Conservation (phyloP, 495 filamentous ascomycete genomes). For the Annulohypoxylon stygium region DNA sequence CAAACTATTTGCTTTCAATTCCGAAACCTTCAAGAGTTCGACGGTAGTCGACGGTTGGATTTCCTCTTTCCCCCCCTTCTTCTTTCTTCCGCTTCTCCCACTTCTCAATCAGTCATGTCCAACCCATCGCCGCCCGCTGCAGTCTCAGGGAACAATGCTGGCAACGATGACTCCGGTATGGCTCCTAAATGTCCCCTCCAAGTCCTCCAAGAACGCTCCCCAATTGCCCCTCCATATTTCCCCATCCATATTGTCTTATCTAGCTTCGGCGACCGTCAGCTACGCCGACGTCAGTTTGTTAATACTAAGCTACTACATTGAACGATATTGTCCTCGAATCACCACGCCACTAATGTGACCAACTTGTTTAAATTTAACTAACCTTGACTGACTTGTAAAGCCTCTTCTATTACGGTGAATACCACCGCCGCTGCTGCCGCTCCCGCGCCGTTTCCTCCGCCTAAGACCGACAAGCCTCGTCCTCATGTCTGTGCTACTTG, state of each 20-base stretch:
- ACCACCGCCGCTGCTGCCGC: constrained; percentile 53
- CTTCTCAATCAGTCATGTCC: constrained; percentile 51
- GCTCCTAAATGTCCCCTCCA: constrained; percentile 22
- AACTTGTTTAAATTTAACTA: constrained; percentile 39
- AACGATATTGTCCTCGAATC: constrained; percentile 9
- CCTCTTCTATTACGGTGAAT: constrained; percentile 65
- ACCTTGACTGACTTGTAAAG: constrained; percentile 52
- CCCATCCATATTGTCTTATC: constrained; percentile 31
- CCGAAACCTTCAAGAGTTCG: constrained; percentile 28
- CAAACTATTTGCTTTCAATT: constrained; percentile 35
- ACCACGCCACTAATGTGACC: constrained; percentile 10
- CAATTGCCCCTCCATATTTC: constrained; percentile 37
- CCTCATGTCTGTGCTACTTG: constrained; percentile 97
- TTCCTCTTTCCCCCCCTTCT: constrained; percentile 8
- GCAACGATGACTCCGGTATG: constrained; percentile 55
- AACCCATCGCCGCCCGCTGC: constrained; percentile 50
- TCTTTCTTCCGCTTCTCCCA: constrained; percentile 9
- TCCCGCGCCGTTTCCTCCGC: constrained; percentile 71
- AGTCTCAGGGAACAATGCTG: constrained; percentile 50
- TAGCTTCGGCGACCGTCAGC: constrained; percentile 34
- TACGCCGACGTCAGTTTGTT: constrained; percentile 15
- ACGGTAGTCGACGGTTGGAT: constrained; percentile 46
- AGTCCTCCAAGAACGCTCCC: constrained; percentile 9
- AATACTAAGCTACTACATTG: constrained; percentile 13
- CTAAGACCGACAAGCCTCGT: constrained; percentile 96